phyloP scores from a whole-genome alignment of 2,329 filamentous ascomycete genomes.

The Ilyonectria destructans region DNA sequence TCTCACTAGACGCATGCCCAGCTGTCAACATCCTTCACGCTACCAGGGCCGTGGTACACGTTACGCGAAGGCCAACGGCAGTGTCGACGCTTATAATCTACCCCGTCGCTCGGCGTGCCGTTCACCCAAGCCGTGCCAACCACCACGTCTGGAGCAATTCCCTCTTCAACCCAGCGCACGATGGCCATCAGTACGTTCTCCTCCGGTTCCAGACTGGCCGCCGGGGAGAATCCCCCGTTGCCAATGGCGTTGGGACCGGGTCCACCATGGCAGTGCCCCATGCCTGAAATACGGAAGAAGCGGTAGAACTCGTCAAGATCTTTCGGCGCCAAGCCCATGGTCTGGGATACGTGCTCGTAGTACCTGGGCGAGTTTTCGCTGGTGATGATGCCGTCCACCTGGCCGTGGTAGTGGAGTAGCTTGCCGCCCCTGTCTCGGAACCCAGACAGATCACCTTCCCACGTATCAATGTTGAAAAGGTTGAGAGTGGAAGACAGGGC shows the following conservation, averaged over 20 bases:
- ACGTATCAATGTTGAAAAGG: conserved; percentile 48
- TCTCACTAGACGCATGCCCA: background rate
- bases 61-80: background rate
- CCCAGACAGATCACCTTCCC: conserved; percentile 56
- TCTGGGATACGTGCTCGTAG: conserved; percentile 39
- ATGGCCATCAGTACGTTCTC: no score
- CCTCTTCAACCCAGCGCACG: no score
- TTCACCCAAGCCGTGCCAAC: conserved; percentile 12
- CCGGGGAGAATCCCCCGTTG: conserved; percentile 37
- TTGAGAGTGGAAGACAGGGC: conserved; percentile 40
- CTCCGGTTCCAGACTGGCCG: conserved; percentile 22
- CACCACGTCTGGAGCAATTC: no score
- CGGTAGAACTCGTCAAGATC: conserved; percentile 65
- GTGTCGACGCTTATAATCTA: background rate
- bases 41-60: background rate
- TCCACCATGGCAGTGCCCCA: no score
- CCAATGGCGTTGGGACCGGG: conserved; percentile 27
- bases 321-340: conserved; percentile 46
- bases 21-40: background rate
- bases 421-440: conserved; percentile 59
- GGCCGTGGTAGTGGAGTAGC: conserved; percentile 62
- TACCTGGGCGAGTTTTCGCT: conserved; percentile 46
- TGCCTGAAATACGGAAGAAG: conserved; percentile 61
- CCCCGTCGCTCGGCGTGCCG: background rate
- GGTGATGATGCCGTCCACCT: conserved; percentile 60